A percentile compares a stretch with the other conserved stretches of the same genome.
Conservation (phyloP, 805 yeast genomes). For the Metahyphopichia silvanorum region DNA sequence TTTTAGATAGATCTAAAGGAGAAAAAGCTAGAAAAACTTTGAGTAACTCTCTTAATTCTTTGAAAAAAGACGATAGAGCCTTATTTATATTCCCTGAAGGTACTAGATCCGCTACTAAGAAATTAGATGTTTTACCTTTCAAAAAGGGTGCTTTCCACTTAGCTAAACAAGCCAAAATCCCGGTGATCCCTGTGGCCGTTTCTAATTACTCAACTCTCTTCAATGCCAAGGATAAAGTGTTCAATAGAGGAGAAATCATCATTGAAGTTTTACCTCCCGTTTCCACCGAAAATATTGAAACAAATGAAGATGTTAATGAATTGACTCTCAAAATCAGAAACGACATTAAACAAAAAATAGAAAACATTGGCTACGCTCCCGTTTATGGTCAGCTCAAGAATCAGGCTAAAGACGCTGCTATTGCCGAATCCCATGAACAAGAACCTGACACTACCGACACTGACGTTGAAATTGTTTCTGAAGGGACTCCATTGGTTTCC, state of each 20-base stretch:
- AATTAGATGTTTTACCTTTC: constrained; percentile 75
- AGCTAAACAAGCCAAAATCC: constrained; percentile 89
- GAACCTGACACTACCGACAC: constrained; percentile 8
- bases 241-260: constrained; percentile 72
- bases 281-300: constrained; percentile 58
- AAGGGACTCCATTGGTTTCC: constrained; percentile 20
- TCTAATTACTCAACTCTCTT: constrained; percentile 79
- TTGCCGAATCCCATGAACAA: constrained; percentile 1
- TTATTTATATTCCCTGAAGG: constrained; percentile 97
- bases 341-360: constrained; percentile 48
- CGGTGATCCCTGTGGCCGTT: constrained; percentile 84
- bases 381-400: not conserved
- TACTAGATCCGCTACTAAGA: constrained; percentile 76
- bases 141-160: constrained; percentile 98
- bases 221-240: constrained; percentile 56
- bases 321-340: constrained; percentile 56
- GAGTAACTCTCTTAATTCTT: constrained; percentile 59
- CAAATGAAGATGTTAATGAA: constrained; percentile 65
- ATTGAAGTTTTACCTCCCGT: constrained; percentile 83
- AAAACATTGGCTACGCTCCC: constrained; percentile 42
- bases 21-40: constrained; percentile 74
- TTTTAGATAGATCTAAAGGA: constrained; percentile 78
- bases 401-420: not conserved
- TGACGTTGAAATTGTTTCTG: constrained; percentile 13
- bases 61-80: constrained; percentile 65